Evolutionary conservation across 1,284 basidiomycete species (phyloP), one percentile per base, ranked within the genome.

Genomic region (Pseudozyma thailandica): DNA sequence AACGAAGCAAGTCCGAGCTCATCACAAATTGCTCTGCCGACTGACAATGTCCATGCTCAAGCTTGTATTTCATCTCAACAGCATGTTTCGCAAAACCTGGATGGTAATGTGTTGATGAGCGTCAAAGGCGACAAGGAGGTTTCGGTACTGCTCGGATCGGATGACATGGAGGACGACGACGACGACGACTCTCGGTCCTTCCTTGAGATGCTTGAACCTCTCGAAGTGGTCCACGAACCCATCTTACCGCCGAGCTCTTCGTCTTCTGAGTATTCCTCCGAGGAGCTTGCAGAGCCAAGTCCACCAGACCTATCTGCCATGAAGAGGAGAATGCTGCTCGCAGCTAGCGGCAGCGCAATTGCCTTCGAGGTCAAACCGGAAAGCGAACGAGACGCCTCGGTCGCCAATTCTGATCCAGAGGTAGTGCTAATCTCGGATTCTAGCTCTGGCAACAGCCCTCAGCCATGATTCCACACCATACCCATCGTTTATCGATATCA

Each of bases 171-270:
- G 4, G 48, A 53, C 12, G 39, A 51, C n/a, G 62, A 59, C 20
- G 55, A 65, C 15, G 62, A 65, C n/a, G 56, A 59, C n/a, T 26
- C 56, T 12, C 56, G 52, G 9, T 66, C 63, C 0, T 66, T 55
- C 16, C 51, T 60, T 18, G 63, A 66, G 10, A n/a, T 66, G 15
- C 31, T 66, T 26, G 52, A 59, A 41, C 56, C 63, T 6, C 18
- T 43, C 9, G 52, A 66, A 4, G 27, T 26, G 5, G 31, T 33
- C 6, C 31, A 44, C 20, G 38, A 42, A 5, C 30, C 50, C 7
- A 7, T 23, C 15, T 6, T 45, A 12, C 37, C 55, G 8, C 45
- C 18, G 1, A 48, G 20, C 1, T 21, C 35, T 20, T 43, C 39
- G 13, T 35, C 52, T 25, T 54, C 54, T 16, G 55, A 57, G 9